These are phyloP conservation scores for Colletotrichum tofieldiae DNA, from an alignment of 2,329 filamentous ascomycete genomes.

Conservation along the genomic window DNA sequence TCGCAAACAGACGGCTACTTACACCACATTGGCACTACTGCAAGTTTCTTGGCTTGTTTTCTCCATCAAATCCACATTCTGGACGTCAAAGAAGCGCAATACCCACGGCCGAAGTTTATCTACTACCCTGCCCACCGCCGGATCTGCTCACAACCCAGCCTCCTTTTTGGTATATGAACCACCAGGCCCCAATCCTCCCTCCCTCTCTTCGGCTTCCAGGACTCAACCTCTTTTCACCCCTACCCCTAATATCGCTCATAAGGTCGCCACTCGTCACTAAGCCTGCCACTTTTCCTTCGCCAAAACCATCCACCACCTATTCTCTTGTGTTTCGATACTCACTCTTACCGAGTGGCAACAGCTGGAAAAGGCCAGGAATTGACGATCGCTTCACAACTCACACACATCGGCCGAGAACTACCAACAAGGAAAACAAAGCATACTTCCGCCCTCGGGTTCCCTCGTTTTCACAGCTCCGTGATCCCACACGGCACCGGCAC, in stretches of 20 bases:
- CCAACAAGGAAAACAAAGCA: conserved; percentile 12
- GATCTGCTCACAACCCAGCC: conserved; percentile 18
- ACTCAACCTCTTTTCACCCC: conserved; percentile 12
- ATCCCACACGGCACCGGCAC: conserved; percentile 28
- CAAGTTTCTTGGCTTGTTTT: conserved; percentile 28
- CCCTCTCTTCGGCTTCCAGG: conserved; percentile 6
- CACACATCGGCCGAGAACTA: background rate
- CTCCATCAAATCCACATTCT: conserved; percentile 33
- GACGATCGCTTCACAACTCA: background rate
- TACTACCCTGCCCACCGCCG: conserved; percentile 19
- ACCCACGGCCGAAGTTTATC: conserved; percentile 38
- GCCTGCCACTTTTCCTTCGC: conserved; percentile 20
- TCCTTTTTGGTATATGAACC: conserved; percentile 39
- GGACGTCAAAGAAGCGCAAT: conserved; percentile 37
- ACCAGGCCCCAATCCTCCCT: conserved; percentile 18
- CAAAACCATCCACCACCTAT: background rate
- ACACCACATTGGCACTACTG: conserved; percentile 26
- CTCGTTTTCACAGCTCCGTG: conserved; percentile 20
- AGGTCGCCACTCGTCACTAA: background rate
- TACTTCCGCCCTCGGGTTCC: background rate
- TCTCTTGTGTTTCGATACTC: conserved; percentile 6
- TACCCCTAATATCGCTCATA: conserved; percentile 29
- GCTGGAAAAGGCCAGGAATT: conserved; percentile 3
- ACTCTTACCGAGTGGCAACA: conserved; percentile 16
- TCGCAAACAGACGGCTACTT: conserved; percentile 30